Base-by-base conservation (phyloP, 2,329 filamentous ascomycete species). In the Neofusicoccum sp. region DNA sequence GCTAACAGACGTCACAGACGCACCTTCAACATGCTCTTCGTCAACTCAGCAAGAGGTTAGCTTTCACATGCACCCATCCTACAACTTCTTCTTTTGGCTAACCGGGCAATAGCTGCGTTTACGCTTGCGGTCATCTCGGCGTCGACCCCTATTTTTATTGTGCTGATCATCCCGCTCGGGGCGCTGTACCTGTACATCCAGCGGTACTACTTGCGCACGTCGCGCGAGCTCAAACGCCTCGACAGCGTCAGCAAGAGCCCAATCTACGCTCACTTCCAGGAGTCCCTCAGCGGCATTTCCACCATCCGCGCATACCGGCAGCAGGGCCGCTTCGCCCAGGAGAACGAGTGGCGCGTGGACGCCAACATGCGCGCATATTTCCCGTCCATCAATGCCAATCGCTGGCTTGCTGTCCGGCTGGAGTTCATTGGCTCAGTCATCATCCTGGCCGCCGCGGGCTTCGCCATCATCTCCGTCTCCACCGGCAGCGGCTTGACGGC, bases 281-380 rank as follows among this genome's bases (percentile, higher is more conserved):
- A 99, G 77, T 96, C 92, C 1, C 84, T 99, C 8, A 93, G 91
- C 63, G 95, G 95, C 44, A 89, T 97, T 71, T 91, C 90, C 63
- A 99, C 95, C 9, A 98, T 99, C 70, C 89, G 96, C 66, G 96
- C 95, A 36, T 99, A 96, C 79, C 85, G 89, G 63, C 93, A 99
- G 74, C 87, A 96, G 75, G 81, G 86, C 65, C 85, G 95, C 61
- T 99, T 99, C 75, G 85, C 90, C 63, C 80, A 90, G 62, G 96
- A 99, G 75, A 99, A 98, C 68, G 93, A 99, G 81, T 97, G 93
- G 91, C 89, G 95, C 44, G 90, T 98, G 64, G 95, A 99, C 78
- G 89, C 91, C 45, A 99, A 99, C 74, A 81, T 98, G 62, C 86
- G 91, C 65, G 95, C 95, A 16, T 99, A 93, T 78, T 98, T 93